A percentile compares a stretch with the other conserved stretches of the same genome.
phyloP scores from a whole-genome alignment of 495 filamentous ascomycete species.

The Rhypophila decipiens region DNA sequence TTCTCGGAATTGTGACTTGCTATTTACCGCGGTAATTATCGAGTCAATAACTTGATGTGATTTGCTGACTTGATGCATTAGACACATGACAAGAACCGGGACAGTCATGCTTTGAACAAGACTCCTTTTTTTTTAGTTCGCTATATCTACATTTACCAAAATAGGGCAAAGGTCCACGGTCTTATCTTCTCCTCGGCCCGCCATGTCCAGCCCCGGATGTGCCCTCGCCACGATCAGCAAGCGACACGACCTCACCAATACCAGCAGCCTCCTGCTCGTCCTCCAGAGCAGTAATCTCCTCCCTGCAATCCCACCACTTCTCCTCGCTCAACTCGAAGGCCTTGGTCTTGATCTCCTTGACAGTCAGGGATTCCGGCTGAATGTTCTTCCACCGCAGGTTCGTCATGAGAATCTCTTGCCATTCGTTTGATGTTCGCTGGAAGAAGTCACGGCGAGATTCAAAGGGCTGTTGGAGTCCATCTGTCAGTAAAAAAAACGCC shows the following conservation, averaged over 20 bases:
- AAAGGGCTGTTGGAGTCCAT: constrained; percentile 68
- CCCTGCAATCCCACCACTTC: constrained; percentile 97
- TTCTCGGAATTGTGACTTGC: too few relatives aligned
- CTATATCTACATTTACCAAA: too few relatives aligned
- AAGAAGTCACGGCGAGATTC: constrained; percentile 92
- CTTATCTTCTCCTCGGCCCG: constrained; percentile 28
- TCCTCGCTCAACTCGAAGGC: constrained; percentile 87
- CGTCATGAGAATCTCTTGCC: constrained; percentile 79
- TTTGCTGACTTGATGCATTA: too few relatives aligned
- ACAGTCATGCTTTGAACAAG: too few relatives aligned
- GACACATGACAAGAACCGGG: too few relatives aligned
- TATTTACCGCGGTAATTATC: too few relatives aligned
- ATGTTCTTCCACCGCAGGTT: constrained; percentile 53
- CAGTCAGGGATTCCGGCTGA: constrained; percentile 53
- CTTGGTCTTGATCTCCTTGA: constrained; percentile 87
- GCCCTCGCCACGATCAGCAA: constrained; percentile 59
- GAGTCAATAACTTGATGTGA: too few relatives aligned
- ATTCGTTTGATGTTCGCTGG: constrained; percentile 75
- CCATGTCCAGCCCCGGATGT: constrained; percentile 44
- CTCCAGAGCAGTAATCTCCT: constrained; percentile 87
- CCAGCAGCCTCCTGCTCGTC: constrained; percentile 95
- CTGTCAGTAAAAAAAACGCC: too few relatives aligned
- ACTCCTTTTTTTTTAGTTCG: too few relatives aligned
- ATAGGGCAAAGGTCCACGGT: too few relatives aligned
- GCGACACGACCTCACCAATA: constrained; percentile 88